phyloP scores from a whole-genome alignment of 805 yeast genomes.

The Schizosaccharomyces octosporus region DNA sequence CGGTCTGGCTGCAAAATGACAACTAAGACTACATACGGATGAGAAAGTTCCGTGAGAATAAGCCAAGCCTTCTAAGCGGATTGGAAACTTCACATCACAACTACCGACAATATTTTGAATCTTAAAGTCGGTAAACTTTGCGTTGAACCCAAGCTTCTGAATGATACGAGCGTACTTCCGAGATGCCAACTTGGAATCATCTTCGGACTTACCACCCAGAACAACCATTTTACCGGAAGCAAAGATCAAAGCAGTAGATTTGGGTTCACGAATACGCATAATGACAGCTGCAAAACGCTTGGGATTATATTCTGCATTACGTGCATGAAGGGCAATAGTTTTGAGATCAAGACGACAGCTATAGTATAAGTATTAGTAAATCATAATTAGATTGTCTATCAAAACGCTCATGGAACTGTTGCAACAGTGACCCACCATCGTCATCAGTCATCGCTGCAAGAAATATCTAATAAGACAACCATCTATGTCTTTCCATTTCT shows the following conservation, averaged over 20 bases:
- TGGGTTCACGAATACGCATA: conserved; percentile 97
- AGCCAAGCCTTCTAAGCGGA: conserved; percentile 88
- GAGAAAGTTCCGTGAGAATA: conserved; percentile 97
- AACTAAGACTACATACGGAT: conserved; percentile 18
- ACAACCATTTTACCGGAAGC: conserved; percentile 99
- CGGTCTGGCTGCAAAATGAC: neutral
- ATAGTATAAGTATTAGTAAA: neutral
- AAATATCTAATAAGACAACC: no score
- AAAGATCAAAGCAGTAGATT: conserved; percentile 88
- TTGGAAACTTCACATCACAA: conserved; percentile 95
- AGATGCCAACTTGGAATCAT: conserved; percentile 92
- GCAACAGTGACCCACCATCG: neutral
- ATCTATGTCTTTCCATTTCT: no score
- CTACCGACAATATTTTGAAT: conserved; percentile 96
- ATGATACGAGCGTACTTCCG: conserved; percentile 94
- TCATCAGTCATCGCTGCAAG: neutral
- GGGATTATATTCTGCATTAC: conserved; percentile 97
- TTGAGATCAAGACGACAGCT: conserved; percentile 74
- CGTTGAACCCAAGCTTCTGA: conserved; percentile 91
- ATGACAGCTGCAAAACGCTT: conserved; percentile 96
- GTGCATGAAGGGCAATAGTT: conserved; percentile 91
- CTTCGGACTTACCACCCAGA: conserved; percentile 96
- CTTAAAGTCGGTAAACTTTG: conserved; percentile 92
- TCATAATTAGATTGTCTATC: neutral
- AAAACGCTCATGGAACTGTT: neutral